Base-by-base conservation (phyloP, 441 rosid species). In the Capsella rubella region DNA sequence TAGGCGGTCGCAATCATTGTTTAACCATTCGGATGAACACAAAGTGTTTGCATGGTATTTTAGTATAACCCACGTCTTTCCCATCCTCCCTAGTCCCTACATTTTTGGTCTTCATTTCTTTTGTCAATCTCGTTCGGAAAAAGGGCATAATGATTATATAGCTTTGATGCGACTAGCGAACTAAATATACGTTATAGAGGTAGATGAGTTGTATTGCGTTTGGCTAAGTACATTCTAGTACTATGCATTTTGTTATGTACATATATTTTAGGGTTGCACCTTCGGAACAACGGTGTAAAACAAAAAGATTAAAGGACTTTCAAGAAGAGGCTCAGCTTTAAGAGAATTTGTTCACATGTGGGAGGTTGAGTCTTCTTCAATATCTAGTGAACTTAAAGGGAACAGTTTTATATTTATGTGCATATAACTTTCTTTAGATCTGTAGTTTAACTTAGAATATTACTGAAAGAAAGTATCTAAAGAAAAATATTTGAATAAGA, bases 361-460 rank as follows among this genome's bases (percentile, higher is more conserved):
- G 8, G 8, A 32, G 7, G 42, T 37, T 37, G 42, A 37, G 40
- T 34, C 35, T 32, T 37, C 4, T 37, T 39, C 42, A 16, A 13
- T 16, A 47, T 16, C 12, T 16, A 16, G 11, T 47, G 25, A 47
- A 16, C 25, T 15, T 6, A 29, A 37, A 10, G 42, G 12, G 13
- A 9, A 37, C 4, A 37, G 1, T 37, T 39, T 39, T 10, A 39
- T 37, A 37, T 39, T 11, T 10, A 11, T 39, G 3, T 39, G 42
- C 42, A 39, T 27, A 68, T 27, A 68, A 14, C 5, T 31, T 45
- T 32, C 53, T 32, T 69, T 34, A 57, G 16, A 25, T 69, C 11
- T 45, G 21, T 12, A 32, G 10, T 18, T 3, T 45, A 31, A n/a
- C 8, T 27, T 14, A 13, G 6, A n/a, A 15, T 15, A 46, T 2